Evolutionary conservation across 2,329 filamentous ascomycete genomes (phyloP).

Genomic region (Zasmidium citrigriseum): DNA sequence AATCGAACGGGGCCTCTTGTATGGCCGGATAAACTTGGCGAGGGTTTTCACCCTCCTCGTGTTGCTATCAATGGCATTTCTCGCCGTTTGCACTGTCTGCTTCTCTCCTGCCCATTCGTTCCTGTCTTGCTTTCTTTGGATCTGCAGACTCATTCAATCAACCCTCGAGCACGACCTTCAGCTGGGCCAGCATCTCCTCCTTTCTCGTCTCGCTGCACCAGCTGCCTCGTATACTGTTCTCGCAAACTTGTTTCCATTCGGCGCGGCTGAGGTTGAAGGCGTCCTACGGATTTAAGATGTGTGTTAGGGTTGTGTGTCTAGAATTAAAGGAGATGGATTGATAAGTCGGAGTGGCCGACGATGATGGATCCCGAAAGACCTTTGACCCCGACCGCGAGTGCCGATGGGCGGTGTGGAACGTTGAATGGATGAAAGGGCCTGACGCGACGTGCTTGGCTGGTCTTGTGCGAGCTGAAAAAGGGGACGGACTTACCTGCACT

Average conservation of each 20-base stretch:
- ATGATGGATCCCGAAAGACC: too few relatives aligned
- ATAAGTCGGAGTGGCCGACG: too few relatives aligned
- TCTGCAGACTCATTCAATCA: conserved; percentile 2
- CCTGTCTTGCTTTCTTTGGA: neutral
- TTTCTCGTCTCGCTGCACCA: conserved; percentile 70
- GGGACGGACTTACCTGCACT: conserved; percentile 54
- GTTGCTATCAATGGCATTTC: conserved; percentile 6
- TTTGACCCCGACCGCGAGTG: too few relatives aligned
- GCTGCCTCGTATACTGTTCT: conserved; percentile 64
- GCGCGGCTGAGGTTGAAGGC: conserved; percentile 62
- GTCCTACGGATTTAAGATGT: too few relatives aligned
- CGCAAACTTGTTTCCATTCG: conserved; percentile 69
- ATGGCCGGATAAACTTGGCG: too few relatives aligned
- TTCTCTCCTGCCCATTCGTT: neutral
- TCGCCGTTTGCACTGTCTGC: neutral
- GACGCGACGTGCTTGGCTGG: neutral
- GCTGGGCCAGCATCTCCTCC: conserved; percentile 50
- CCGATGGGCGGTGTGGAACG: too few relatives aligned
- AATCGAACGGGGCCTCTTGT: too few relatives aligned
- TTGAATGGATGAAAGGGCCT: neutral
- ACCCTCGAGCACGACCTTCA: conserved; percentile 18
- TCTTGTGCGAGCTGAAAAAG: neutral
- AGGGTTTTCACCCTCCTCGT: too few relatives aligned
- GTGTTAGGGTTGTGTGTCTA: too few relatives aligned
- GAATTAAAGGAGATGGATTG: too few relatives aligned